phyloP scores from a whole-genome alignment of 2,329 filamentous ascomycete genomes.

The Calonectria pauciramosa region DNA sequence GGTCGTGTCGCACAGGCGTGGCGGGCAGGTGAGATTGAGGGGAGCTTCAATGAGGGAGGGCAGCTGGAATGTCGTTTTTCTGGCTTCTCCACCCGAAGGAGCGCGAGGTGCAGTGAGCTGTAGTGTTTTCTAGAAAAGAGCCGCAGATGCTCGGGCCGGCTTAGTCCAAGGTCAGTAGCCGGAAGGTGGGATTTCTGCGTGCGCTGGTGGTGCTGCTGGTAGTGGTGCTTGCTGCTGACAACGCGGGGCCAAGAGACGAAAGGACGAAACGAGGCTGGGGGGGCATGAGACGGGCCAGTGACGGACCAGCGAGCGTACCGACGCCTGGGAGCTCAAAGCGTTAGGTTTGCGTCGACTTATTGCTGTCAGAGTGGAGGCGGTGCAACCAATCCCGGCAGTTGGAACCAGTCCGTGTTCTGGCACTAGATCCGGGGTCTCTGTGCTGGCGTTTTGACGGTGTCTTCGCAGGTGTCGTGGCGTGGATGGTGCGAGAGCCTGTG shows the following conservation, averaged over 20 bases:
- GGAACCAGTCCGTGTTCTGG: neutral
- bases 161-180: conserved; percentile 20
- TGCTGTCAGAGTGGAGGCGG: neutral
- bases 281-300: conserved; percentile 6
- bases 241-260: conserved; percentile 21
- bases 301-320: neutral
- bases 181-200: conserved; percentile 8
- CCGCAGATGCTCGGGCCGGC: conserved; percentile 26
- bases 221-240: neutral
- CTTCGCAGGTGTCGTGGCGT: conserved; percentile 32
- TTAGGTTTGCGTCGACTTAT: neutral
- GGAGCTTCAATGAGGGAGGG: conserved; percentile 30
- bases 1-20: neutral
- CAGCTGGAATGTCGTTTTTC: conserved; percentile 38
- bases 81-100: conserved; percentile 43
- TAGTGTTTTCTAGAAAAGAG: conserved; percentile 34
- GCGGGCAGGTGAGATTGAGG: conserved; percentile 25
- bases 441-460: conserved; percentile 13
- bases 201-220: neutral
- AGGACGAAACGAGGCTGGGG: conserved; percentile 9
- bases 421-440: neutral
- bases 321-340: neutral
- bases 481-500: conserved; percentile 31
- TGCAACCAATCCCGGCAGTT: neutral
- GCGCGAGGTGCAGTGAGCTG: conserved; percentile 32